A percentile compares a stretch with the other conserved stretches of the same genome.
These are phyloP conservation scores for Boletus rufocinnamomeus DNA, from an alignment of 768 basidiomycete species.

Conservation along the genomic window DNA sequence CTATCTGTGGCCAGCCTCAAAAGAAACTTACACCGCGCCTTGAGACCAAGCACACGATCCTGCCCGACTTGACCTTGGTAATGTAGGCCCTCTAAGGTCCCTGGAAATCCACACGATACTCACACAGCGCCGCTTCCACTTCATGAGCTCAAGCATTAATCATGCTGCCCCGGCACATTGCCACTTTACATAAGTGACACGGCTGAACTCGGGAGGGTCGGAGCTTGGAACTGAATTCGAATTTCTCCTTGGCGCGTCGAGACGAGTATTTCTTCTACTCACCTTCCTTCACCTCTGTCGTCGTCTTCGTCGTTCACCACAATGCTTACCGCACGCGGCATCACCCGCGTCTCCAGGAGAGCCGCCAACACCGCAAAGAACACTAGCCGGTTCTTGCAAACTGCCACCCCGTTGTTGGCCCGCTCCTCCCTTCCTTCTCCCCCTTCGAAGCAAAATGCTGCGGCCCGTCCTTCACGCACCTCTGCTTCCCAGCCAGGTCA, in stretches of 20 bases:
- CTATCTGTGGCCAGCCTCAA: neutral
- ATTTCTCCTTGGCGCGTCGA: conserved; percentile 19
- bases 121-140: neutral
- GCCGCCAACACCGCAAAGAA: conserved; percentile 74
- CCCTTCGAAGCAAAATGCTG: conserved; percentile 46
- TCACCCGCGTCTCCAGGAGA: conserved; percentile 86
- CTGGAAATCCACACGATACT: neutral
- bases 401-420: conserved; percentile 60
- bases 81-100: neutral
- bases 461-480: conserved; percentile 50
- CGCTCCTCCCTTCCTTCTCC: conserved; percentile 49
- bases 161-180: no score
- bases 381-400: conserved; percentile 80
- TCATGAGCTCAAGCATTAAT: no score
- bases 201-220: conserved; percentile 35
- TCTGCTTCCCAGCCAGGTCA: conserved; percentile 55
- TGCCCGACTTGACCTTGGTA: neutral
- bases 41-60: neutral
- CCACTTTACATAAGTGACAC: conserved; percentile 28
- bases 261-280: conserved; percentile 36
- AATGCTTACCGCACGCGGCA: conserved; percentile 87
- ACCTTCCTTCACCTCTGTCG: conserved; percentile 19
- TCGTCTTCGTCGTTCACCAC: conserved; percentile 42
- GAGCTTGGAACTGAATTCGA: conserved; percentile 31
- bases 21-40: no score